Evolutionary conservation across 306 rosid species (phyloP).

Genomic region (Dryas alaskensis): DNA sequence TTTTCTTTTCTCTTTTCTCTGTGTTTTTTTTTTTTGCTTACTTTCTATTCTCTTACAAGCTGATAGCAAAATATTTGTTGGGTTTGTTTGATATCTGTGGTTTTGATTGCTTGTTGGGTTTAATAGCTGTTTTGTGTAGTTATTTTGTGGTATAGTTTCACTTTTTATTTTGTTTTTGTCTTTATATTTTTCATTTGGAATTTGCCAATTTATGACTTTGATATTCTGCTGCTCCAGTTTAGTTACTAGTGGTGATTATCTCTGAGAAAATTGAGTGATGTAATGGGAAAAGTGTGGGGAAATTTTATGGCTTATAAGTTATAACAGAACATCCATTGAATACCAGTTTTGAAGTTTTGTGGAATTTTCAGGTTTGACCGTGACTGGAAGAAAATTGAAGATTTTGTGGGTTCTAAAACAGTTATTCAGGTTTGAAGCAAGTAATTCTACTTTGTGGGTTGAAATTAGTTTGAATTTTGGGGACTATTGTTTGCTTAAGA

Average conservation of each 20-base stretch:
- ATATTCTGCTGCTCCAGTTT: background rate
- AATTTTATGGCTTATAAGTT: background rate
- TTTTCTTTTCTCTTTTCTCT: background rate
- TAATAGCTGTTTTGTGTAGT: background rate
- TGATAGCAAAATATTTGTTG: background rate
- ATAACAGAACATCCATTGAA: background rate
- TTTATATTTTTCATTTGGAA: background rate
- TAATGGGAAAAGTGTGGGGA: background rate
- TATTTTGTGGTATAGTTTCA: background rate
- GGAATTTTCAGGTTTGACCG: conserved; percentile 68
- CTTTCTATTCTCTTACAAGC: background rate
- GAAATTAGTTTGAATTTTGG: background rate
- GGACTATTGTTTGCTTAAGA: conserved; percentile 1
- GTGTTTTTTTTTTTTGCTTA: background rate
- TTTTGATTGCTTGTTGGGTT: background rate
- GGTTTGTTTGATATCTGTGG: background rate
- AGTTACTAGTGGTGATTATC: background rate
- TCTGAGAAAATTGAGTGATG: background rate
- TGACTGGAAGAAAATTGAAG: conserved; percentile 98
- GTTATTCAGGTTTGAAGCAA: conserved; percentile 77
- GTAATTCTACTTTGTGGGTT: background rate
- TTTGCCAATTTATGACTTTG: background rate
- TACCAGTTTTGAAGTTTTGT: background rate
- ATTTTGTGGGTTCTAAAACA: conserved; percentile 87
- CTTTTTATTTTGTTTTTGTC: background rate